Base-by-base conservation (phyloP, 352 stramenopile genomes). In the Phytopythium delawarense region DNA sequence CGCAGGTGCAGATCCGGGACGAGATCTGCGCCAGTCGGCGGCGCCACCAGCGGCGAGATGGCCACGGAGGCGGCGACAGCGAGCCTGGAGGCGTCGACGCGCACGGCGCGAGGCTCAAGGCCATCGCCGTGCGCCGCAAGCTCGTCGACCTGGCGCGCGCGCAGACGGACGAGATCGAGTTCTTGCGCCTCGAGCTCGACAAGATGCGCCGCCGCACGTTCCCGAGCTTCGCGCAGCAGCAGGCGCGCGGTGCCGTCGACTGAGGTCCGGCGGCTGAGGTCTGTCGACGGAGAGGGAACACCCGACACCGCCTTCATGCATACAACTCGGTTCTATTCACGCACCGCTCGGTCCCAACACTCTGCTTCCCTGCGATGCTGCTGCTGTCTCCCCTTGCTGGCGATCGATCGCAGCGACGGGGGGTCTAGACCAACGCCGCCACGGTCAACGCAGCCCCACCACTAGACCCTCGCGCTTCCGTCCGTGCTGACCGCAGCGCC, bases 131-230 rank as follows among this genome's bases (percentile, higher is more conserved):
- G 61, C 81, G 92, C 16, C 85, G 89, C 20, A 94, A 94, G 53
- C 78, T 98, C 12, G 78, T 98, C 30, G 89, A 98, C 55, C 62
- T 98, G 34, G 91, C 92, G 0, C 87, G 83, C 34, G 76, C 87
- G 25, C 92, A 98, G 70, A 97, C 87, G 7, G 86, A 96, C 16
- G 92, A 98, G 67, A 96, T 98, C 59, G 92, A 98, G 62, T 92
- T 74, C 32, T 57, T 97, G 57, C 83, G 88, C 7, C 65, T 88
- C 9, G 92, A 98, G 60, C 81, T 98, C 2, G 88, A 98, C 65
- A 88, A 87, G 44, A 94, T 98, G 72, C 86, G 91, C 2, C 77
- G 91, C 18, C 81, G 88, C 5, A 98, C 92, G n/a, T 98, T 98
- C 65, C 93, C 93, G 13, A 96, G 83, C 59, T 98, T 98, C 55